Conservation (phyloP, 23 red algal genomes). For the Gracilaria vermiculophylla region DNA sequence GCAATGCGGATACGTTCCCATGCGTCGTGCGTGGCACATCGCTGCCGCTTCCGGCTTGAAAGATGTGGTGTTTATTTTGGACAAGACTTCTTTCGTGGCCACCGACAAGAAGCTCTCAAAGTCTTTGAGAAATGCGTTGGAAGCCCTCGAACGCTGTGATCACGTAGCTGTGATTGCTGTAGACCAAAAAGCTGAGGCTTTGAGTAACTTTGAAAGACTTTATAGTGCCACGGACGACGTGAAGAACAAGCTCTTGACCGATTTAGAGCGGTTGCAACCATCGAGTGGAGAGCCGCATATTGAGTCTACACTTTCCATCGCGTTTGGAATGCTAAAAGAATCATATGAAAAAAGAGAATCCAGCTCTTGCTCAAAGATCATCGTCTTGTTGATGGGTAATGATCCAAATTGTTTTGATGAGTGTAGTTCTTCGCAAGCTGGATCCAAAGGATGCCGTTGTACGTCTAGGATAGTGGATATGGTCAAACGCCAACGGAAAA, state of each 20-base stretch:
- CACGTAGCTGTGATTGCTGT: slow-evolving; percentile 8
- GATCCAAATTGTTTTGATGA: not conserved
- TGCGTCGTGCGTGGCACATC: slow-evolving; percentile 18
- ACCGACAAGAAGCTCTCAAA: not conserved
- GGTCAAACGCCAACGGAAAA: not conserved
- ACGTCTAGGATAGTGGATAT: not conserved
- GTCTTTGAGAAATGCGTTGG: not conserved
- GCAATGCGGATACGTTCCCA: slow-evolving; percentile 22
- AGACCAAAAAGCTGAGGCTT: not conserved
- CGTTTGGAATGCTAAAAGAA: slow-evolving; percentile 1
- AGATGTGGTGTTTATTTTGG: slow-evolving; percentile 37
- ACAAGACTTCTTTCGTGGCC: not conserved
- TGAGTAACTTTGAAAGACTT: not conserved
- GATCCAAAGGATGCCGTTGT: not conserved
- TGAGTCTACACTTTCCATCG: not conserved
- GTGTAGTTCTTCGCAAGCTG: not conserved
- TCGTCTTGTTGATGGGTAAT: slow-evolving; percentile 17
- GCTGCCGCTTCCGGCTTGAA: slow-evolving; percentile 13
- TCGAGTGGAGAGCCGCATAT: not conserved
- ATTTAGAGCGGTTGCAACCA: not conserved
- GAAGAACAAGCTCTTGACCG: not conserved
- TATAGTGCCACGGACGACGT: not conserved
- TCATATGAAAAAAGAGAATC: not conserved
- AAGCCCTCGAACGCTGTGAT: not conserved
- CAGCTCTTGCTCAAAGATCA: slow-evolving; percentile 27